Conservation (phyloP, 2,329 filamentous ascomycete species). For the Fusarium sp. region DNA sequence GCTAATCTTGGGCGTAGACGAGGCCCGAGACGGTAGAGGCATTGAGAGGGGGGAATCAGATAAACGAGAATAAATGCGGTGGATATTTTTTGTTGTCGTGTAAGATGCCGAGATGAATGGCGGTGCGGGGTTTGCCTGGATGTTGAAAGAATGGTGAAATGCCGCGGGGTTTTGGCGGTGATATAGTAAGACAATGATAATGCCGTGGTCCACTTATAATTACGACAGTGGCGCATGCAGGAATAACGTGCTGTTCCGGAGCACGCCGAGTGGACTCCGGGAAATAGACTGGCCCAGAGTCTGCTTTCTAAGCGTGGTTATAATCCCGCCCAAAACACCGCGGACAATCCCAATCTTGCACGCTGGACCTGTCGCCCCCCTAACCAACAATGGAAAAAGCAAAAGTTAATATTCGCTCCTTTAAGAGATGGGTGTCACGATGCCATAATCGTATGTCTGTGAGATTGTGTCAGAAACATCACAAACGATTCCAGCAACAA, state of each 20-base stretch:
- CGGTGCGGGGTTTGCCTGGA: background rate
- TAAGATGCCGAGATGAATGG: background rate
- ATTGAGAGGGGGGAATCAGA: background rate
- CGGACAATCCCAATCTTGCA: background rate
- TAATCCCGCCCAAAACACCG: conserved; percentile 4
- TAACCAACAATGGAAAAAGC: background rate
- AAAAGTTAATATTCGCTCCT: background rate
- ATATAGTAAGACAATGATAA: background rate
- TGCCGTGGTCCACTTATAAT: background rate
- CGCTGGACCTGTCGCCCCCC: background rate
- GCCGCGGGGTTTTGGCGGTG: conserved; percentile 4
- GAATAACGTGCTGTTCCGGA: background rate
- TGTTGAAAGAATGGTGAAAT: background rate
- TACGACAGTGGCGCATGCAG: background rate
- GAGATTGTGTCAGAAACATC: background rate
- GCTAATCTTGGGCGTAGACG: conserved; percentile 13
- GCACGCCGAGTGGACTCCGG: background rate
- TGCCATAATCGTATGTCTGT: background rate
- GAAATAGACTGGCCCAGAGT: too few relatives aligned
- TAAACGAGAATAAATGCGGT: background rate
- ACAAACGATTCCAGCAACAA: background rate
- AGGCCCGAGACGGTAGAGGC: background rate
- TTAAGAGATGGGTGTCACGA: background rate
- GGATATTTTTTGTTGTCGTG: background rate
- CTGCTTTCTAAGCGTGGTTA: background rate